Evolutionary conservation across 2,329 filamentous ascomycete genomes (phyloP).

Genomic region (Biscogniauxia marginata): DNA sequence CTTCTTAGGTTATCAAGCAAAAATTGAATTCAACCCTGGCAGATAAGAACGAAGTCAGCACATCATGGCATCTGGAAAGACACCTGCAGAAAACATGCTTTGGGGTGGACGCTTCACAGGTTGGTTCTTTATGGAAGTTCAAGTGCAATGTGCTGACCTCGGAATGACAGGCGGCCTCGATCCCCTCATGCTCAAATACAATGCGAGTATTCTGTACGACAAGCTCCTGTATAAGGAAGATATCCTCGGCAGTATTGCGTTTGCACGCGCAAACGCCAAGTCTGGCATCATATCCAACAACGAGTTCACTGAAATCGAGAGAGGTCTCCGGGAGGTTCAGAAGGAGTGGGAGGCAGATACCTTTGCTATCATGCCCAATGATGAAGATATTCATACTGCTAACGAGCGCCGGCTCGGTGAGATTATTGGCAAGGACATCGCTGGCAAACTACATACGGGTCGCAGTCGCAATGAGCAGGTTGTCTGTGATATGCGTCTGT

Average conservation of each 20-base stretch:
- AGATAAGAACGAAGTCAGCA: too few species aligned
- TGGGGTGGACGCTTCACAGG: too few species aligned
- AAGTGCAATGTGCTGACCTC: too few species aligned
- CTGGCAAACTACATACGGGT: conserved; percentile 85
- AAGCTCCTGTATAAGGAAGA: conserved; percentile 76
- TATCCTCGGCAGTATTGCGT: conserved; percentile 77
- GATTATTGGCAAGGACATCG: conserved; percentile 81
- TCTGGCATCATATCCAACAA: conserved; percentile 68
- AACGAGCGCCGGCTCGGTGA: conserved; percentile 70
- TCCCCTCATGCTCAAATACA: conserved; percentile 84
- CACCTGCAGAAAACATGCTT: too few species aligned
- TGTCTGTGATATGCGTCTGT: conserved; percentile 86
- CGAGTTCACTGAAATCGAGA: conserved; percentile 74
- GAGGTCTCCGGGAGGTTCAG: conserved; percentile 60
- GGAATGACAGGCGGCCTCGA: too few species aligned
- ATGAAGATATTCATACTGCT: conserved; percentile 43
- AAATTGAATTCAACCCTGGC: too few species aligned
- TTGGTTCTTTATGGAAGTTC: too few species aligned
- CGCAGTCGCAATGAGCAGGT: conserved; percentile 90
- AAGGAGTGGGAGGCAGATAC: conserved; percentile 51
- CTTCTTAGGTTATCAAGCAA: too few species aligned
- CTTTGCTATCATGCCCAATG: conserved; percentile 52
- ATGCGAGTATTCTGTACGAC: conserved; percentile 78
- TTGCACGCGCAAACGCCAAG: conserved; percentile 76
- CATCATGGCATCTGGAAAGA: too few species aligned